phyloP scores from a whole-genome alignment of 768 basidiomycete genomes.

The Naganishia kalamii region DNA sequence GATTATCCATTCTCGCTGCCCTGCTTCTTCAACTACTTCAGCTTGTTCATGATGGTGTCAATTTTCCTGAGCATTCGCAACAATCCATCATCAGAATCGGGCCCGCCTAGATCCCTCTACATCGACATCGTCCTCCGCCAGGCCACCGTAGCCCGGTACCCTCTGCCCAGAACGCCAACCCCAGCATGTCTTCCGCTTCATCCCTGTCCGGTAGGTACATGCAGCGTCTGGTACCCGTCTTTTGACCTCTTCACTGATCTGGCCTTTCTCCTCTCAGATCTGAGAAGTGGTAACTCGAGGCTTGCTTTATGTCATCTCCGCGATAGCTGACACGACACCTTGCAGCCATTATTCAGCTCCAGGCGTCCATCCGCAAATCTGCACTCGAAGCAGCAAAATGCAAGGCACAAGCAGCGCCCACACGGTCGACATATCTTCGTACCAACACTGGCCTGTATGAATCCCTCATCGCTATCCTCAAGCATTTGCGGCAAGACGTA shows the following conservation, averaged over 20 bases:
- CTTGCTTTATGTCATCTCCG: not conserved
- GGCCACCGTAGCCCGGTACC: no score
- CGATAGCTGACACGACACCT: no score
- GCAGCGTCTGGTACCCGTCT: not conserved
- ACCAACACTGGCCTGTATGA: not conserved
- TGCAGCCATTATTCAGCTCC: not conserved
- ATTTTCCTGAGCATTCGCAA: no score
- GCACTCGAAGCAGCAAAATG: not conserved
- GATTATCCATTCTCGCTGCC: no score
- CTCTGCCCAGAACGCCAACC: no score
- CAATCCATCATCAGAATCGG: no score
- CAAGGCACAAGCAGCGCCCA: not conserved
- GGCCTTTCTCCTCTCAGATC: not conserved
- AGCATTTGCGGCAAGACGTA: constrained; percentile 22
- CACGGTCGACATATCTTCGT: not conserved
- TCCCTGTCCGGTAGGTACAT: no score
- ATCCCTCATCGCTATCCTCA: constrained; percentile 19
- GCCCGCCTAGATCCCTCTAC: no score
- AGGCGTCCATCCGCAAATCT: not conserved
- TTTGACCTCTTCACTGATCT: not conserved
- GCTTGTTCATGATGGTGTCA: no score
- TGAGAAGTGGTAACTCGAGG: not conserved
- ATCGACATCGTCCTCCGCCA: no score
- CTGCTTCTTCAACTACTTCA: no score
- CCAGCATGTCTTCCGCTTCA: no score